phyloP scores from a whole-genome alignment of 2,329 filamentous ascomycete species.

The Penicillium sp. region DNA sequence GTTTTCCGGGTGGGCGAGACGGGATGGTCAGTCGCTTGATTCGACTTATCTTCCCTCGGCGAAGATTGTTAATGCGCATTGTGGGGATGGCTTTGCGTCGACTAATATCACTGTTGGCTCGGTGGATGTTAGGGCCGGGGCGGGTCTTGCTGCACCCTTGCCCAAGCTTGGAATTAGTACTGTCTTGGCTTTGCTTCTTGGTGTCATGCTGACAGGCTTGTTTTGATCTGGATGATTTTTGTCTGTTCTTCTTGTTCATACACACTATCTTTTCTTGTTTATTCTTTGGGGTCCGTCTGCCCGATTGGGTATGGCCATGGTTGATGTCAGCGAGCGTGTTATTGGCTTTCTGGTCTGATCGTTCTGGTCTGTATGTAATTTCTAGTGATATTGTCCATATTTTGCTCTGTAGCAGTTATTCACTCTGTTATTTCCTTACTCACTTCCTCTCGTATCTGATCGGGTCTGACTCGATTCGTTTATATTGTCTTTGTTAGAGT shows the following conservation, averaged over 20 bases:
- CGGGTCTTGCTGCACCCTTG: conserved; percentile 5
- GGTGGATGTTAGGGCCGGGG: conserved; percentile 12
- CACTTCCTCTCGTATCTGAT: not conserved
- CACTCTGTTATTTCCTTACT: not conserved
- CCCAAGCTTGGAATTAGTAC: conserved; percentile 2
- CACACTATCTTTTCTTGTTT: conserved; percentile 3
- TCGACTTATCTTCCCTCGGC: conserved; percentile 70
- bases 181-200: conserved; percentile 9
- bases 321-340: conserved; percentile 29
- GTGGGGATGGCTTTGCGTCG: conserved; percentile 56
- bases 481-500: not conserved
- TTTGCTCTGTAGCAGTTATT: not conserved
- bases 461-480: not conserved
- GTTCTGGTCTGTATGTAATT: conserved; percentile 2
- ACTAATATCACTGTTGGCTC: conserved; percentile 42
- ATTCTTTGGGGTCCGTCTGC: conserved; percentile 8
- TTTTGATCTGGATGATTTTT: conserved; percentile 6
- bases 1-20: conserved; percentile 67
- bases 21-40: conserved; percentile 65
- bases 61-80: conserved; percentile 65
- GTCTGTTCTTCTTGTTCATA: not conserved
- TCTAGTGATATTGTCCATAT: conserved; percentile 7
- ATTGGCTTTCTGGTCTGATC: conserved; percentile 5
- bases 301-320: conserved; percentile 21
- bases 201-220: not conserved